Conservation (phyloP, 139 green algal genomes). For the Tetraselmis striata region DNA sequence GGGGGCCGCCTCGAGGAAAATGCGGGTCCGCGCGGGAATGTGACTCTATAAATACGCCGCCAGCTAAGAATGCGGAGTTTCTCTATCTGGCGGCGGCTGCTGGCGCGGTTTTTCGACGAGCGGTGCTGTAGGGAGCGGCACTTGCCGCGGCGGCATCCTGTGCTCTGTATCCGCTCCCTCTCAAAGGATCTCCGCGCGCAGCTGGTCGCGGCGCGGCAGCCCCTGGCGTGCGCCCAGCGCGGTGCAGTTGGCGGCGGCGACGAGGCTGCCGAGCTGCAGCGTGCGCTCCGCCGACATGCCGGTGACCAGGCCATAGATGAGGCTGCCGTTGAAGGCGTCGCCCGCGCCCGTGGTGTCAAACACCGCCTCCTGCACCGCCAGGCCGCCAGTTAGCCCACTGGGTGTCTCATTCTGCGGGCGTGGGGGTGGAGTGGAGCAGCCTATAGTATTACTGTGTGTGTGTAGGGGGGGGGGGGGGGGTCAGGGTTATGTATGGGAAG, state of each 20-base stretch:
- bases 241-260: constrained; percentile 80
- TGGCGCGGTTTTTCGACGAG: too few species aligned
- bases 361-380: constrained; percentile 36
- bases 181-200: constrained; percentile 36
- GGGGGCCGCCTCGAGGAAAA: too few species aligned
- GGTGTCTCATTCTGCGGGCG: neutral
- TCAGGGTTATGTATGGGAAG: neutral
- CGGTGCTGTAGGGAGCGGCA: too few species aligned
- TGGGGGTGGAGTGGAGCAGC: neutral
- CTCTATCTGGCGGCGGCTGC: too few species aligned
- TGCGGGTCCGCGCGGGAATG: too few species aligned
- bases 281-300: constrained; percentile 32
- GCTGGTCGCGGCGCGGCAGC: constrained; percentile 45
- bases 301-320: constrained; percentile 68
- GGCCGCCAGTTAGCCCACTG: too few species aligned
- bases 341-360: constrained; percentile 89
- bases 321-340: constrained; percentile 84
- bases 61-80: too few species aligned
- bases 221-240: constrained; percentile 66
- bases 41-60: too few species aligned
- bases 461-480: too few species aligned
- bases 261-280: constrained; percentile 54
- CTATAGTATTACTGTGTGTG: too few species aligned
- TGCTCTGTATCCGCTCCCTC: too few species aligned
- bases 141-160: too few species aligned